phyloP scores from a whole-genome alignment of 345 rosid species.

The Alliaria petiolata region DNA sequence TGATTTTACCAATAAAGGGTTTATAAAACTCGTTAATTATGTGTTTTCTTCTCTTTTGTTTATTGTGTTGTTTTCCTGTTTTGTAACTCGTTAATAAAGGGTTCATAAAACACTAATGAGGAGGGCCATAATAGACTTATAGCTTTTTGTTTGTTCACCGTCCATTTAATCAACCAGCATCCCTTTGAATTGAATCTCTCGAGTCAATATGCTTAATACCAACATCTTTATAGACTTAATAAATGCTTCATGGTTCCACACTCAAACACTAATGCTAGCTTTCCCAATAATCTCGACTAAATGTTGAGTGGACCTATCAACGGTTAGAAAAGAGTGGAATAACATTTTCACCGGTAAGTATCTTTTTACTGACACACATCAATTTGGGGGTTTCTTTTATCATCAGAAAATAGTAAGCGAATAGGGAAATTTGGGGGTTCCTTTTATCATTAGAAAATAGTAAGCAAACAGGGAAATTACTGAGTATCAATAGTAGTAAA shows the following conservation, averaged over 20 bases:
- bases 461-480: conserved; percentile 19
- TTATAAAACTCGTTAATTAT: too few species aligned
- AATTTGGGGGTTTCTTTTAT: conserved; percentile 5
- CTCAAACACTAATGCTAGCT: conserved; percentile 13
- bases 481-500: conserved; percentile 20
- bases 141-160: not conserved
- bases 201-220: not conserved
- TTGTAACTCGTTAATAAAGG: too few species aligned
- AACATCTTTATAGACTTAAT: not conserved
- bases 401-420: conserved; percentile 17
- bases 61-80: too few species aligned
- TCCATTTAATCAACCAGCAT: not conserved
- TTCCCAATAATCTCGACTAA: not conserved
- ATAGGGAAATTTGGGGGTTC: not conserved
- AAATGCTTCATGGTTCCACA: not conserved
- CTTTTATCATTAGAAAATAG: conserved; percentile 25
- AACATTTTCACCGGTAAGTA: conserved; percentile 18
- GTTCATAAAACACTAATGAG: not conserved
- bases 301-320: conserved; percentile 22
- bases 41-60: too few species aligned
- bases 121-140: not conserved
- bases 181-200: not conserved
- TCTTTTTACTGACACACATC: conserved; percentile 30
- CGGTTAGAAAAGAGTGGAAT: not conserved
- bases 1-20: not conserved